Conservation (phyloP, 1,284 basidiomycete species). For the Irpex rosettiformis region DNA sequence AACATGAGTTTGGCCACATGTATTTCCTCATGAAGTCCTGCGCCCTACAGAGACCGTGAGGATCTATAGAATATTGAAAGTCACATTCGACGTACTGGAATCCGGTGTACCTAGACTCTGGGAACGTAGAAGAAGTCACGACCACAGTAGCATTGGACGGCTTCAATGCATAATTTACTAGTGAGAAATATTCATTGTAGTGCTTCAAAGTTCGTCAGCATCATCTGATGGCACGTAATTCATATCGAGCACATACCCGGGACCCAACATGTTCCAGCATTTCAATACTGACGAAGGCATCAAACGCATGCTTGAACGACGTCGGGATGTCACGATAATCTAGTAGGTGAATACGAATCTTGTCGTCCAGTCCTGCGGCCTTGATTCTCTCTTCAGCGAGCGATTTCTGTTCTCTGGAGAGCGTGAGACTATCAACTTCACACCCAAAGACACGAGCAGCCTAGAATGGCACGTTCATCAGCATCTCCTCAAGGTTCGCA, state of each 20-base stretch:
- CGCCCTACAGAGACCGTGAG: conserved; percentile 40
- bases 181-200: conserved; percentile 75
- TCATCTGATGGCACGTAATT: not conserved
- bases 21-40: conserved; percentile 89
- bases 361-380: conserved; percentile 65
- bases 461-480: conserved; percentile 29
- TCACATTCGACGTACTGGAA: conserved; percentile 54
- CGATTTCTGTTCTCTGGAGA: conserved; percentile 83
- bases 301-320: conserved; percentile 76
- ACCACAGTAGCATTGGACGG: conserved; percentile 65
- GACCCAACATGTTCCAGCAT: conserved; percentile 87
- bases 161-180: conserved; percentile 81
- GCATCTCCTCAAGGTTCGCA: not conserved
- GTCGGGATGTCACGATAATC: conserved; percentile 83
- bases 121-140: conserved; percentile 82
- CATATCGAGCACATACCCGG: conserved; percentile 34
- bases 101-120: conserved; percentile 67
- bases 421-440: conserved; percentile 84
- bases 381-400: conserved; percentile 82
- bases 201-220: conserved; percentile 25
- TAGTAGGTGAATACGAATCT: conserved; percentile 80
- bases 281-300: conserved; percentile 87
- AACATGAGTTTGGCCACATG: conserved; percentile 90
- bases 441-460: conserved; percentile 70
- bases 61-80: conserved; percentile 14